Conservation (phyloP, 495 filamentous ascomycete genomes). For the Opeltia flavorubescens region DNA sequence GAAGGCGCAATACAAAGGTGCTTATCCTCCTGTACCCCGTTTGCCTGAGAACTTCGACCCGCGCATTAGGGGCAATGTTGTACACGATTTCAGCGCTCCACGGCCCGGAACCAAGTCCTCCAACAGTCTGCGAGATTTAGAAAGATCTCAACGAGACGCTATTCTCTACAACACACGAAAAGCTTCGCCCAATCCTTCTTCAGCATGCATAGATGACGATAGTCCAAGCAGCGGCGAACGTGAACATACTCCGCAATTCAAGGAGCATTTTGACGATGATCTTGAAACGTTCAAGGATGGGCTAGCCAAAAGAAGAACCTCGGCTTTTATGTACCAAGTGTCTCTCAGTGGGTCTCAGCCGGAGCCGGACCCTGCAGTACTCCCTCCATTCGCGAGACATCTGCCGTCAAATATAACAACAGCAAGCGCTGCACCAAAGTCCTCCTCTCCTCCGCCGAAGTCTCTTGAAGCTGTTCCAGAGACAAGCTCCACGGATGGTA, state of each 20-base stretch:
- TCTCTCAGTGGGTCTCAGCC: slow-evolving; percentile 24
- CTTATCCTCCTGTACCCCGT: slow-evolving; percentile 33
- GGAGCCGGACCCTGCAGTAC: slow-evolving; percentile 21
- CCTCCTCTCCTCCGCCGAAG: slow-evolving; percentile 9
- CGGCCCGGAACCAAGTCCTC: slow-evolving; percentile 41
- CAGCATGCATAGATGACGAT: slow-evolving; percentile 6
- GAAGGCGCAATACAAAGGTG: slow-evolving; percentile 25
- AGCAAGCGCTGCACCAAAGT: slow-evolving; percentile 1
- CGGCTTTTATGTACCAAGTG: slow-evolving; percentile 27
- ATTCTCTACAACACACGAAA: neutral
- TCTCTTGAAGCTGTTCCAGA: slow-evolving; percentile 23
- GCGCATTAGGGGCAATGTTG: slow-evolving; percentile 64
- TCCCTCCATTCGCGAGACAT: slow-evolving; percentile 38
- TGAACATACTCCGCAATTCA: slow-evolving; percentile 50
- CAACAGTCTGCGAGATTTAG: neutral
- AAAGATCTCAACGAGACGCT: slow-evolving; percentile 1
- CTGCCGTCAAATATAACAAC: slow-evolving; percentile 25
- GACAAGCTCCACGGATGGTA: slow-evolving; percentile 21
- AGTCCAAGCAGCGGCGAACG: slow-evolving; percentile 16
- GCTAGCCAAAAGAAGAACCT: slow-evolving; percentile 29
- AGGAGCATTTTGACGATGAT: slow-evolving; percentile 55
- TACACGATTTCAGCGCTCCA: slow-evolving; percentile 87
- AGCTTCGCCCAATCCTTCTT: slow-evolving; percentile 5
- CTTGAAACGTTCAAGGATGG: slow-evolving; percentile 29
- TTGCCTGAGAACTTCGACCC: slow-evolving; percentile 69